Conservation (phyloP, 495 filamentous ascomycete genomes). For the Neurospora sp. region DNA sequence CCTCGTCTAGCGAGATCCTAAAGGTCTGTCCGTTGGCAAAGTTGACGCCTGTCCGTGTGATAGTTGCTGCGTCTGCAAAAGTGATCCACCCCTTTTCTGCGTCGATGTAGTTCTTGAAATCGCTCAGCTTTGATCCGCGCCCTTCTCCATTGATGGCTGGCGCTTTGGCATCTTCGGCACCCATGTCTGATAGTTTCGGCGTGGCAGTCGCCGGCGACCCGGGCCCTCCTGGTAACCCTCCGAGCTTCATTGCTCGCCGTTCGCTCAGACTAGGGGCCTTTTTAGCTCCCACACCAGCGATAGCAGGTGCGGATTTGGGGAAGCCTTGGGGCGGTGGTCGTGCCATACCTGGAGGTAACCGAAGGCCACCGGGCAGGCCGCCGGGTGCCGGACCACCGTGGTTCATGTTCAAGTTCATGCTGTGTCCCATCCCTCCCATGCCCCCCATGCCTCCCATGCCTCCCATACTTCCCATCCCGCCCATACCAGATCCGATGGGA, state of each 20-base stretch:
- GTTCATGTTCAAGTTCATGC: constrained; percentile 3
- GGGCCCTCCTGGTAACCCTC: constrained; percentile 18
- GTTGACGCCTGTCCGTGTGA: constrained; percentile 80
- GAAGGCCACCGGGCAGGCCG: constrained; percentile 30
- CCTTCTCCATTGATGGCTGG: constrained; percentile 26
- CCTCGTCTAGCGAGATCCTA: constrained; percentile 89
- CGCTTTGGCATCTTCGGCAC: constrained; percentile 5
- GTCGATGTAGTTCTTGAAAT: constrained; percentile 88
- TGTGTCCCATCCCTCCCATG: not conserved
- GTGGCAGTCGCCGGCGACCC: constrained; percentile 19
- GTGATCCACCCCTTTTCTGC: constrained; percentile 81
- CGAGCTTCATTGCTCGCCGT: constrained; percentile 34
- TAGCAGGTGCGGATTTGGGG: constrained; percentile 36
- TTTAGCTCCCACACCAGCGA: constrained; percentile 17
- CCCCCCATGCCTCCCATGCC: constrained; percentile 1
- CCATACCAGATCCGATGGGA: constrained; percentile 5
- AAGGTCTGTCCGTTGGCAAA: constrained; percentile 86
- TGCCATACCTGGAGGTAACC: constrained; percentile 29
- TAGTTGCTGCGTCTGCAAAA: constrained; percentile 86
- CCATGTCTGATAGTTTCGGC: constrained; percentile 23
- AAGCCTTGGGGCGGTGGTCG: constrained; percentile 35
- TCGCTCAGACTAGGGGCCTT: constrained; percentile 27
- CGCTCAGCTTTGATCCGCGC: constrained; percentile 64
- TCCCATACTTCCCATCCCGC: not conserved
- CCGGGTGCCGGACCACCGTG: not conserved